Base-by-base conservation (phyloP, 805 yeast genomes). In the Ogataea minuta region DNA sequence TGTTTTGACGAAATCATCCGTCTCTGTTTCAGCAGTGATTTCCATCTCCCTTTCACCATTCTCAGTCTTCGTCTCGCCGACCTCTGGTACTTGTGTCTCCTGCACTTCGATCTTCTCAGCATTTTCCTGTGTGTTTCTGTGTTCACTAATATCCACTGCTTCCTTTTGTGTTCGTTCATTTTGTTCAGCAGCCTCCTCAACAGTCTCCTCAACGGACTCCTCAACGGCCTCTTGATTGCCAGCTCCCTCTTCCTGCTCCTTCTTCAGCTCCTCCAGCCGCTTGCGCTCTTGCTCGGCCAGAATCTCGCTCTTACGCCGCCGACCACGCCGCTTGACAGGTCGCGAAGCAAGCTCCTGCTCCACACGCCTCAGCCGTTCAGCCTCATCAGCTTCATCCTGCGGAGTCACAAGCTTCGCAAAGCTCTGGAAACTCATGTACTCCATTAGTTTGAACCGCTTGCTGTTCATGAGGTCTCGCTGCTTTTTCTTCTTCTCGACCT, bases 401-500 rank as follows among this genome's bases (percentile, higher is more conserved):
- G 95, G 89, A 0, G 83, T 71, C 2, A 85, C 72, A 26, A 57
- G 69, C 13, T 68, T 62, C n/a, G 73, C 73, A 31, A 56, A 51
- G 34, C 81, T 71, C 4, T 62, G 56, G 31, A 74, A 70, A 32
- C 87, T 66, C 9, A 88, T 56, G 8, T 81, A 78, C 38, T 84
- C 73, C 3, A 67, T 67, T 49, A 93, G 62, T 52, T 76, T 78
- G 28, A 67, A 68, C 46, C 90, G 76, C 51, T 72, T 77, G 54
- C 82, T 82, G 43, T 78, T 70, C 59, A 85, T 77, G 43, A 84
- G 64, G 31, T 83, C 87, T 40, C 90, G 68, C 54, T 90, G 91
- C 38, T 74, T 75, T 58, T 82, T 81, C 57, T 87, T 88, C 53
- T 87, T 81, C 32, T 78, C 81, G 28, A 83, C 67, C 58, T 93